Base-by-base conservation (phyloP, 2,329 filamentous ascomycete species). In the Grosmannia penicillata region DNA sequence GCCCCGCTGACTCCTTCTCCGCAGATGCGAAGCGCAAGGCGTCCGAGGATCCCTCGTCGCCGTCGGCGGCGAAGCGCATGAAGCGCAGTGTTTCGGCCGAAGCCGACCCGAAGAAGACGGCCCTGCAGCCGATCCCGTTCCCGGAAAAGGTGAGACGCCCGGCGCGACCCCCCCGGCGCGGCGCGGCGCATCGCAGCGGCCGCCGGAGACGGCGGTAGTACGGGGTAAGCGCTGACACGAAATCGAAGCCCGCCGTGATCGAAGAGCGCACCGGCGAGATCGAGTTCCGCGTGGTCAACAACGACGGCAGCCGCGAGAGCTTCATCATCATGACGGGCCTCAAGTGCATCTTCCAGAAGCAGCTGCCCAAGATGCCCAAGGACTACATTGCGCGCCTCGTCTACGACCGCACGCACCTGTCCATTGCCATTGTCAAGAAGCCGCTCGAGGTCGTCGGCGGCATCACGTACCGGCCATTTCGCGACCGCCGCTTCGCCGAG, bases 301-400 rank as follows among this genome's bases (percentile, higher is more conserved):
- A 98, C 54, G 91, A 98, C 54, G 82, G 82, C 51, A 70, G 78
- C 27, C 74, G 81, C 47, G 85, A 94, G 52, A 93, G 83, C 53
- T 78, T 87, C 48, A 93, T 96, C 53, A 93, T 98, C 49, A 68
- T 98, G 42, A 95, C 89, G 0, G 91, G 91, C 13, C 67, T 98
- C 39, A 98, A 96, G 56, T 94, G 87, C 54, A 93, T 98, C 47
- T 96, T 98, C 52, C 91, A 98, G 56, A 96, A 96, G 51, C 91
- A 98, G 55, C 68, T 98, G 6, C 91, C 91, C 0, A 96, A 96
- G 60, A 98, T 98, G 91, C 91, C 91, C 13, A 95, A 96, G 59
- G 91, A 96, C 54, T 98, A 98, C 57, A 96, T 98, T 50, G 91
- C 91, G 4, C 82, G 91, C 28, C 75, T 98, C 8, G 91, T 98